Percentiles rank a stretch among this genome's conserved stretches.
Conservation (phyloP, 179 eudicot species). For the Vitellaria paradoxa region DNA sequence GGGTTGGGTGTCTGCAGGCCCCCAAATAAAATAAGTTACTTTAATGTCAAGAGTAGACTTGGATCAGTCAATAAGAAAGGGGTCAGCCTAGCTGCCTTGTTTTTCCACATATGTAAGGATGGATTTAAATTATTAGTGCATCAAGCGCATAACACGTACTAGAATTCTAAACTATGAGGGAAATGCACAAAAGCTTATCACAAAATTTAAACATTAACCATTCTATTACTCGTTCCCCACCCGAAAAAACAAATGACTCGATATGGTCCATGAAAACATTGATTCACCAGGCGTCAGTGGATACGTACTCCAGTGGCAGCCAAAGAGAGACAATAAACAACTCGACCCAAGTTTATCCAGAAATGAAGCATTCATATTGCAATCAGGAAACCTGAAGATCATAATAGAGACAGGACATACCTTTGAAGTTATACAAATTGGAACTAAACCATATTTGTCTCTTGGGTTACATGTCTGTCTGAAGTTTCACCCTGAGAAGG, state of each 20-base stretch:
- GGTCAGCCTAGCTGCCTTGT: not conserved
- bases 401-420: slow-evolving; percentile 12
- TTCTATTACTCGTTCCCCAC: too few relatives aligned
- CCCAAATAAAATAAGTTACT: too few relatives aligned
- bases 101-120: not conserved
- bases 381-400: slow-evolving; percentile 4
- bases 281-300: not conserved
- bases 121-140: not conserved
- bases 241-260: not conserved
- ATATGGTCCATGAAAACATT: not conserved
- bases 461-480: slow-evolving; percentile 14
- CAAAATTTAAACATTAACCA: not conserved
- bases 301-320: not conserved
- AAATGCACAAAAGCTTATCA: not conserved
- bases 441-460: slow-evolving; percentile 17
- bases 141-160: not conserved
- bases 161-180: not conserved
- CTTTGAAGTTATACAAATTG: not conserved
- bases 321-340: slow-evolving; percentile 5
- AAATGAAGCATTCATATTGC: not conserved
- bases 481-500: slow-evolving; percentile 23
- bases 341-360: not conserved
- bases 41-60: not conserved
- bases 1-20: not conserved
- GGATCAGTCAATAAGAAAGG: not conserved